Evolutionary conservation across 345 rosid species (phyloP).

Genomic region (Hypericum androsaemum): DNA sequence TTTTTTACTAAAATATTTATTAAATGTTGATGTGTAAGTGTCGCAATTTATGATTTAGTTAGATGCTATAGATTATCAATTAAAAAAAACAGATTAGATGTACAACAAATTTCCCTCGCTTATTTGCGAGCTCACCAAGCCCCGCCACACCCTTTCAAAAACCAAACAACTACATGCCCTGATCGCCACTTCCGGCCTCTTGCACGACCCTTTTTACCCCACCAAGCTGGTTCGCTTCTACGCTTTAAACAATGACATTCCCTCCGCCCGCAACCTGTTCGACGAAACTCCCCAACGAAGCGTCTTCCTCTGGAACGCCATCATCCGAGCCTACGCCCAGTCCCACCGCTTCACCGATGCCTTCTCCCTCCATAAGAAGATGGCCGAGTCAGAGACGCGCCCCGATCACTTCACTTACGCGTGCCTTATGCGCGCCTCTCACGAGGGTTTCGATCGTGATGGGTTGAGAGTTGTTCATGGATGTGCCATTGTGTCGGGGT

Average conservation of each 20-base stretch:
- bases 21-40: too few species aligned
- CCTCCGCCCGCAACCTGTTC: constrained; percentile 59
- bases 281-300: constrained; percentile 56
- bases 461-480: constrained; percentile 49
- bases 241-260: constrained; percentile 36
- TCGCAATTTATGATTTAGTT: too few species aligned
- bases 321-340: constrained; percentile 63
- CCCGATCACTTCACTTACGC: constrained; percentile 77
- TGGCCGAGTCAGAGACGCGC: constrained; percentile 36
- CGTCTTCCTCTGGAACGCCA: constrained; percentile 77
- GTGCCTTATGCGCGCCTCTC: constrained; percentile 50
- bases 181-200: constrained; percentile 37
- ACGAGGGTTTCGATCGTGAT: constrained; percentile 37
- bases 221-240: constrained; percentile 48
- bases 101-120: constrained; percentile 22
- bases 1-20: too few species aligned
- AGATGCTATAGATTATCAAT: too few species aligned
- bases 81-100: too few species aligned
- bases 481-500: constrained; percentile 41
- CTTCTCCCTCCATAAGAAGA: constrained; percentile 28
- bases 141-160: constrained; percentile 34
- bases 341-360: constrained; percentile 25
- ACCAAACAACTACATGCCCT: constrained; percentile 63
- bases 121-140: constrained; percentile 38
- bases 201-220: constrained; percentile 54